Evolutionary conservation across 2,329 filamentous ascomycete genomes (phyloP).

Genomic region (Elsinoe fawcettii): DNA sequence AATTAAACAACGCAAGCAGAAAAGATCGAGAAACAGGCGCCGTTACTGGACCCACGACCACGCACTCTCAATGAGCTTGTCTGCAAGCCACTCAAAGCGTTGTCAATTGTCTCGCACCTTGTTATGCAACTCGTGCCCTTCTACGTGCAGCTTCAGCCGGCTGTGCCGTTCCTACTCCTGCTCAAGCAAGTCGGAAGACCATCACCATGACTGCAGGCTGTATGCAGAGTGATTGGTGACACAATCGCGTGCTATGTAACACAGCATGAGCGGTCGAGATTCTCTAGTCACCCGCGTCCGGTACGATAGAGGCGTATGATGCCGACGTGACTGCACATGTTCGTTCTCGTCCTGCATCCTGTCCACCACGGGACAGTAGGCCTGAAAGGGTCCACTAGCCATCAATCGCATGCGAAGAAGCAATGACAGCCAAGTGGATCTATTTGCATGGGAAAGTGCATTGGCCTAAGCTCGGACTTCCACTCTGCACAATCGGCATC

Average conservation of each 20-base stretch:
- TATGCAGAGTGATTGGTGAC: neutral
- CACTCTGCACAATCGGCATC: neutral
- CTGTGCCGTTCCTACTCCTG: neutral
- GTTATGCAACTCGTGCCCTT: neutral
- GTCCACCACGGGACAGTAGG: neutral
- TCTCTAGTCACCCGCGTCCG: neutral
- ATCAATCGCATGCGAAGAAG: neutral
- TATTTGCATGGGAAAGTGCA: neutral
- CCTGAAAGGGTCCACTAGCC: neutral
- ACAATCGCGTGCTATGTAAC: neutral
- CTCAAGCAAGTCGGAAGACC: neutral
- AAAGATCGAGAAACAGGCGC: neutral
- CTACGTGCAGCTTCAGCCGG: neutral
- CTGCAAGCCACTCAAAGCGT: neutral
- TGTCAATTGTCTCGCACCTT: neutral
- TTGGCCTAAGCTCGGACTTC: neutral
- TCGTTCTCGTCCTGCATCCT: neutral
- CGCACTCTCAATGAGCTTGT: neutral
- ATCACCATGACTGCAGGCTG: constrained; percentile 1
- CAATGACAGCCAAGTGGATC: neutral
- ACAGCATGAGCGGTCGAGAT: neutral
- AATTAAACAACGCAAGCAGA: neutral
- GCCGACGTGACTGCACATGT: neutral
- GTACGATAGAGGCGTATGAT: neutral
- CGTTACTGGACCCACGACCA: neutral